Percentiles rank a stretch among this genome's conserved stretches.
These are phyloP conservation scores for Atractiella rhizophila DNA, from an alignment of 768 basidiomycete species.

Conservation along the genomic window DNA sequence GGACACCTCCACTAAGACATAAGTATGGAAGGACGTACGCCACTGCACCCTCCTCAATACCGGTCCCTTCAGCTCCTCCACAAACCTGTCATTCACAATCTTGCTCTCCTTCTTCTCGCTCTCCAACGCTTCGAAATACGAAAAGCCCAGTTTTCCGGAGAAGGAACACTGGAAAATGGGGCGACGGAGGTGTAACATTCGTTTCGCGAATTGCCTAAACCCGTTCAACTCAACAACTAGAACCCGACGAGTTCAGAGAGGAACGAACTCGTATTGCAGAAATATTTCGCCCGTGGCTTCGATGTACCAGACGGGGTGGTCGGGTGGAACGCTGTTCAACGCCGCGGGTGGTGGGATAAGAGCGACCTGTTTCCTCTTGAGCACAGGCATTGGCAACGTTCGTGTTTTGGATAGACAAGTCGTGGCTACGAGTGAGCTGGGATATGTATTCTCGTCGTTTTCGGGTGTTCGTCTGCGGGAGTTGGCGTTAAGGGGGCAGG, in stretches of 20 bases:
- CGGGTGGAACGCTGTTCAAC: constrained; percentile 21
- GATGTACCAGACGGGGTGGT: constrained; percentile 67
- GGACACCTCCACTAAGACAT: neutral
- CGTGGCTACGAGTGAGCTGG: too few relatives aligned
- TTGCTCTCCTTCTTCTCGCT: constrained; percentile 74
- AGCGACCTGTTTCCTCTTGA: constrained; percentile 20
- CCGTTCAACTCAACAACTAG: too few relatives aligned
- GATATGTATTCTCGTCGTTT: too few relatives aligned
- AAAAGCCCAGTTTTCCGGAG: constrained; percentile 72
- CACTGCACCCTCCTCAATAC: constrained; percentile 84
- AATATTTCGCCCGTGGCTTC: constrained; percentile 92
- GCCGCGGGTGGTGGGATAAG: constrained; percentile 17
- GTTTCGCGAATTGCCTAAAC: constrained; percentile 62
- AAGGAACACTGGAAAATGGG: constrained; percentile 95
- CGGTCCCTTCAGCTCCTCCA: constrained; percentile 70
- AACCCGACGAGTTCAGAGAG: neutral
- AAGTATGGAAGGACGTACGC: constrained; percentile 37
- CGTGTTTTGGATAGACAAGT: too few relatives aligned
- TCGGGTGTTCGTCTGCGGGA: too few relatives aligned
- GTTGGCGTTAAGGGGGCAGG: constrained; percentile 52
- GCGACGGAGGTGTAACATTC: constrained; percentile 80
- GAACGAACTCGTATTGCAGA: constrained; percentile 69
- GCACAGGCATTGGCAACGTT: constrained; percentile 22
- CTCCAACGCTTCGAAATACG: constrained; percentile 80
- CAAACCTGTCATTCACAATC: constrained; percentile 71